Conservation (phyloP, 2,329 filamentous ascomycete species). For the Pseudogymnoascus pannorum region DNA sequence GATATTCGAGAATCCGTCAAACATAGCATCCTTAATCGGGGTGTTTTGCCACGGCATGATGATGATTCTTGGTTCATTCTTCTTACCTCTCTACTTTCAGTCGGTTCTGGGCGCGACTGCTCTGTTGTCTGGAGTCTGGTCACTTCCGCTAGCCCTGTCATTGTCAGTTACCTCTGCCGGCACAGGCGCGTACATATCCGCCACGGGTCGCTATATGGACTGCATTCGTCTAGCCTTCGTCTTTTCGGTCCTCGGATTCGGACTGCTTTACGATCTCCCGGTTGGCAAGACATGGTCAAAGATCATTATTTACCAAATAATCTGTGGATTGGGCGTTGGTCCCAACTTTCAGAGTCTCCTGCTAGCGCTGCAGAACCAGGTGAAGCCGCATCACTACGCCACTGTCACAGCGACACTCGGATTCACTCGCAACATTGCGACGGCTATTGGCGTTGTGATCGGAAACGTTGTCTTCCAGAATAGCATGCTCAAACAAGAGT, state of each 20-base stretch:
- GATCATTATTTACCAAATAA: conserved; percentile 53
- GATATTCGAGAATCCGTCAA: conserved; percentile 60
- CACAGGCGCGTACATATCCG: conserved; percentile 50
- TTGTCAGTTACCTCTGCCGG: conserved; percentile 55
- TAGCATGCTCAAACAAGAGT: conserved; percentile 29
- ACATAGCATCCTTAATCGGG: conserved; percentile 56
- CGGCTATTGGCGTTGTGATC: conserved; percentile 41
- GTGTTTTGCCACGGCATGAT: conserved; percentile 64
- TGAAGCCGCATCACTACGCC: conserved; percentile 57
- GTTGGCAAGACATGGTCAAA: conserved; percentile 47
- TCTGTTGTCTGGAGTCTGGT: conserved; percentile 68
- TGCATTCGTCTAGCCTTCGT: conserved; percentile 52
- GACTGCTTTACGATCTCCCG: conserved; percentile 55
- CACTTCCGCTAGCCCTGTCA: conserved; percentile 62
- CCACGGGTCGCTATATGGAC: conserved; percentile 58
- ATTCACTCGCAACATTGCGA: conserved; percentile 48
- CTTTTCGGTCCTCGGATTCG: conserved; percentile 57
- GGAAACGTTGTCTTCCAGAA: conserved; percentile 46
- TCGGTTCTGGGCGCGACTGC: conserved; percentile 61
- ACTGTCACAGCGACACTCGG: conserved; percentile 57
- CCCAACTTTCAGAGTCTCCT: conserved; percentile 64
- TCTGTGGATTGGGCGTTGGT: conserved; percentile 57
- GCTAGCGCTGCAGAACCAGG: conserved; percentile 58
- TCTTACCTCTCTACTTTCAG: conserved; percentile 65
- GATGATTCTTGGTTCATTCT: conserved; percentile 21